Percentiles rank a stretch among this genome's conserved stretches.
phyloP scores from a whole-genome alignment of 2,329 filamentous ascomycete genomes.

The Penicillium brasilianum region DNA sequence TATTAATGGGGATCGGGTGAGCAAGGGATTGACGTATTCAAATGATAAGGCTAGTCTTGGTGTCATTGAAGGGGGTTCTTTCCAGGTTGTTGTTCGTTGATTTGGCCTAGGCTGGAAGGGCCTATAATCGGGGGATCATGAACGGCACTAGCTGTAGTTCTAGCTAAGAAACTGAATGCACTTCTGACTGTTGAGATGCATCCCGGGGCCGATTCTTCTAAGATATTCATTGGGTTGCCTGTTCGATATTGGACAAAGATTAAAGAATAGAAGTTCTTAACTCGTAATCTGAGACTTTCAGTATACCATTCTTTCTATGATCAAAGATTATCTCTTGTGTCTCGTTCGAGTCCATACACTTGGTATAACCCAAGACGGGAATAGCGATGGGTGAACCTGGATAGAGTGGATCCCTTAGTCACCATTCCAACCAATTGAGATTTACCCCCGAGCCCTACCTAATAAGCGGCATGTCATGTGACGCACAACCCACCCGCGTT shows the following conservation, averaged over 20 bases:
- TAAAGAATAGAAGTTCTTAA: not conserved
- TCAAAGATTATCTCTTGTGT: no score
- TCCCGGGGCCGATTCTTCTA: no score
- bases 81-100: conserved; percentile 28
- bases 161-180: no score
- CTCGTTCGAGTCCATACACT: not conserved
- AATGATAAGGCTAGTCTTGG: conserved; percentile 29
- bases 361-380: not conserved
- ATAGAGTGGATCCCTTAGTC: conserved; percentile 4
- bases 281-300: no score
- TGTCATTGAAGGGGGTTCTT: conserved; percentile 30
- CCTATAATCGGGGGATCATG: no score
- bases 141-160: no score
- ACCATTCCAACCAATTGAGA: conserved; percentile 10
- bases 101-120: no score
- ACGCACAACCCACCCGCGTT: conserved; percentile 31
- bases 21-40: conserved; percentile 24
- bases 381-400: not conserved
- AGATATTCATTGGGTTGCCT: not conserved
- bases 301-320: no score
- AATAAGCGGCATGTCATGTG: conserved; percentile 32
- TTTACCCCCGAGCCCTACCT: conserved; percentile 16
- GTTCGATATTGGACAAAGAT: not conserved
- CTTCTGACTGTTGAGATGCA: no score
- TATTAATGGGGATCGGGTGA: conserved; percentile 30